Base-by-base conservation (phyloP, 2,329 filamentous ascomycete species). In the Monosporascus sp. region DNA sequence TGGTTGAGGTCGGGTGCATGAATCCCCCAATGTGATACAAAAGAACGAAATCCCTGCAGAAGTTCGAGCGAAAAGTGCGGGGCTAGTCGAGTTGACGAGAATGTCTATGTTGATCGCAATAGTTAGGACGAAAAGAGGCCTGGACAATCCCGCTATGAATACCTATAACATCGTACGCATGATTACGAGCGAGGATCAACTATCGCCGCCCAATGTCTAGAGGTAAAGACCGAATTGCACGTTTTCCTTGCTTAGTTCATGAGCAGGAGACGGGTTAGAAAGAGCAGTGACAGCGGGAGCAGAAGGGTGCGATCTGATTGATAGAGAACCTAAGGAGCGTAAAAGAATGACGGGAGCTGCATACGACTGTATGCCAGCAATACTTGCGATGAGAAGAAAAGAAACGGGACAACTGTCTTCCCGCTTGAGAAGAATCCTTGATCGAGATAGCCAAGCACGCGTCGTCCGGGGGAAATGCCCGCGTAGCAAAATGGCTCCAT, bases 51-150 rank as follows among this genome's bases (percentile, higher is more conserved):
- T 52, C 48, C 53, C 51, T 56, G 57, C 52, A 50, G 38, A 55
- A 50, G 52, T 36, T 53, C 53, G 49, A 55, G 52, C 52, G 5
- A 60, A 56, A 53, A 60, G 57, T 56, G 57, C 24, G 59, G 59
- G 59, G 57, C 52, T 53, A 61, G 54, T 56, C 54, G 51, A 58
- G 57, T 56, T 54, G 53, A 44, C 53, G 41, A 60, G 57, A 51
- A 49, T 52, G 52, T 49, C 53, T 56, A 59, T 62, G 60, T 58
- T 58, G 60, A 62, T 62, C 60, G 54, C 51, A 62, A 62, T 62
- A 60, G 57, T 43, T 39, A 49, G 47, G 24, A 45, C 38, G 45
- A 52, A 38, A 56, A 50, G 36, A 54, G 50, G 52, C 46, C 43
- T 52, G 20, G 51, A 44, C 54, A 25, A 25, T 46, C 43, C 20